These are phyloP conservation scores for Alternaria incomplexa DNA, from an alignment of 2,329 filamentous ascomycete species.

Conservation along the genomic window DNA sequence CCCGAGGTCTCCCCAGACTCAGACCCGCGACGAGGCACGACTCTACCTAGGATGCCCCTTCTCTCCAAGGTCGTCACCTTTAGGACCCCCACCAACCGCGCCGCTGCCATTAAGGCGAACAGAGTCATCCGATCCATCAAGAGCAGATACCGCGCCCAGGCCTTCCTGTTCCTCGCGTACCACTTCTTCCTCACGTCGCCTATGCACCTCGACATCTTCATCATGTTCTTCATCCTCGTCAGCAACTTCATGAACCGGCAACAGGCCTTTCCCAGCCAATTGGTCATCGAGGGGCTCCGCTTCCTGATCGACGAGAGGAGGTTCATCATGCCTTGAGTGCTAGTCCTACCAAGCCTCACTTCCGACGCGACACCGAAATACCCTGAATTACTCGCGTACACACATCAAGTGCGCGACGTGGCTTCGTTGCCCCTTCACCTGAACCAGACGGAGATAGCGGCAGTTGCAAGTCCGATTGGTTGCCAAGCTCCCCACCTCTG, in stretches of 20 bases:
- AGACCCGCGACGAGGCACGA: not conserved
- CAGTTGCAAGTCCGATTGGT: slow-evolving; percentile 39
- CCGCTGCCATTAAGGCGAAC: slow-evolving; percentile 28
- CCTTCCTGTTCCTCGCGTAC: slow-evolving; percentile 41
- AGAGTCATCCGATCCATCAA: slow-evolving; percentile 37
- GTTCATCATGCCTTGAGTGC: slow-evolving; percentile 27
- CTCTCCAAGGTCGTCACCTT: slow-evolving; percentile 22
- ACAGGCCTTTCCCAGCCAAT: slow-evolving; percentile 34
- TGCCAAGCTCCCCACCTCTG: slow-evolving; percentile 29
- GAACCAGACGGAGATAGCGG: slow-evolving; percentile 18
- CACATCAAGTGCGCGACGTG: not conserved
- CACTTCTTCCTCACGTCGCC: slow-evolving; percentile 43
- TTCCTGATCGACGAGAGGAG: slow-evolving; percentile 37
- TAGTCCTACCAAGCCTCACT: not conserved
- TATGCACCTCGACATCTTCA: slow-evolving; percentile 40
- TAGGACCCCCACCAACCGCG: slow-evolving; percentile 18
- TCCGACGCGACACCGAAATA: not conserved
- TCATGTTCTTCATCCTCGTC: slow-evolving; percentile 45
- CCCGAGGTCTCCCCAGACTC: slow-evolving; percentile 2
- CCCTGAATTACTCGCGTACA: not conserved
- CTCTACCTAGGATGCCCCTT: slow-evolving; percentile 18
- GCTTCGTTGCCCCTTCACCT: slow-evolving; percentile 6
- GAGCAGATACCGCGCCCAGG: slow-evolving; percentile 38
- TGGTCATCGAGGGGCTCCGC: slow-evolving; percentile 33
- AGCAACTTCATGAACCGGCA: slow-evolving; percentile 46